phyloP scores from a whole-genome alignment of 305 asterid species.

The Ilex paraguariensis region DNA sequence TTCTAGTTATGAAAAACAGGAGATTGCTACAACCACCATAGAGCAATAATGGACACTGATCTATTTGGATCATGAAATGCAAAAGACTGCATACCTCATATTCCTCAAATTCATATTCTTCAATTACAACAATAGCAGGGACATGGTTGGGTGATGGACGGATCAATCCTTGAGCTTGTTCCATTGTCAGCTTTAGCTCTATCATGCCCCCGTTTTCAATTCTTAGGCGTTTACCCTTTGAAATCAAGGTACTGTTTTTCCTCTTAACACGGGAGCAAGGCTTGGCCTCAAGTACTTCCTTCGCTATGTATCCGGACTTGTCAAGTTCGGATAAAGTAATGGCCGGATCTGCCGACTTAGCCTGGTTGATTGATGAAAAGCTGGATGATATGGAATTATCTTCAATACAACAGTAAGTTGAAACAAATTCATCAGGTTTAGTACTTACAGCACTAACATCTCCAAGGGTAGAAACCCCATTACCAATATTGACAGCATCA shows the following conservation, averaged over 20 bases:
- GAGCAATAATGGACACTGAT: background rate
- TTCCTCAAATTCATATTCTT: conserved; percentile 88
- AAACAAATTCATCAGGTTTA: conserved; percentile 16
- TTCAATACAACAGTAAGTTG: conserved; percentile 8
- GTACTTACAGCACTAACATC: conserved; percentile 27
- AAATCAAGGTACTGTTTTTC: conserved; percentile 50
- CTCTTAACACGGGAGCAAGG: conserved; percentile 44
- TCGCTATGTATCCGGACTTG: conserved; percentile 31
- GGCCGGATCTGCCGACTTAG: conserved; percentile 27
- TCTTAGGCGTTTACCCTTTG: conserved; percentile 57
- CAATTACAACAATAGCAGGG: conserved; percentile 50
- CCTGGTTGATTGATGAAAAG: conserved; percentile 22
- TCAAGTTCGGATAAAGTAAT: conserved; percentile 28
- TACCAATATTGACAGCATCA: conserved; percentile 31
- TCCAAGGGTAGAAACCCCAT: conserved; percentile 31
- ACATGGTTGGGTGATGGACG: conserved; percentile 56
- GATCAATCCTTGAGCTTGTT: conserved; percentile 77
- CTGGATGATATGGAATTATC: conserved; percentile 22
- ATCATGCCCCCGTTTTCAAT: conserved; percentile 52
- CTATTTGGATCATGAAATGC: background rate
- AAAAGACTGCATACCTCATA: conserved; percentile 18
- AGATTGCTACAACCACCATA: background rate
- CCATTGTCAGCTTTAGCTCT: conserved; percentile 71
- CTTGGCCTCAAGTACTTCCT: conserved; percentile 42
- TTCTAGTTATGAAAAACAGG: background rate